phyloP scores from a whole-genome alignment of 2,329 filamentous ascomycete species.

The Monosporascus sp. region DNA sequence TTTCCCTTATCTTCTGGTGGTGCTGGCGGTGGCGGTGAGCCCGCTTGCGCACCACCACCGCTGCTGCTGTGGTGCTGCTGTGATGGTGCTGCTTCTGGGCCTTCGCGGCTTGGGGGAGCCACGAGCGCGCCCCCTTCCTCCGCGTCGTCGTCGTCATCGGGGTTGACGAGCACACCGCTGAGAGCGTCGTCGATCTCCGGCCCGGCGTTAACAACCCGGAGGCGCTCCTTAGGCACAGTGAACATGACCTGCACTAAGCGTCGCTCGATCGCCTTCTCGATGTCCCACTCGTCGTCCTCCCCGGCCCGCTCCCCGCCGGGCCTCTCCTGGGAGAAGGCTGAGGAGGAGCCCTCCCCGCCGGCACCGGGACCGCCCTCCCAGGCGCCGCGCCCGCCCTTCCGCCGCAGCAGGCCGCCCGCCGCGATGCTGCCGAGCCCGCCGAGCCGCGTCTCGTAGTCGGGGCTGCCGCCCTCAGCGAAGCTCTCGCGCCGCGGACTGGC shows the following conservation, averaged over 20 bases:
- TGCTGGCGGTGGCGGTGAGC: not conserved
- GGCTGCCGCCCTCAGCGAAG: slow-evolving; percentile 27
- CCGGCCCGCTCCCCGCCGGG: slow-evolving; percentile 13
- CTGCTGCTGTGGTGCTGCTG: no score
- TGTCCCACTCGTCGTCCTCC: slow-evolving; percentile 67
- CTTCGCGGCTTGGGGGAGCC: not conserved
- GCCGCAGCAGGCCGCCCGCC: slow-evolving; percentile 39
- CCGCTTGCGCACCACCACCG: not conserved
- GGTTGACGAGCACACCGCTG: slow-evolving; percentile 38
- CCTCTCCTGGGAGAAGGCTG: slow-evolving; percentile 13
- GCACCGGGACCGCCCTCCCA: slow-evolving; percentile 38
- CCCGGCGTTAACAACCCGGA: slow-evolving; percentile 86
- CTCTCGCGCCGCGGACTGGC: slow-evolving; percentile 27
- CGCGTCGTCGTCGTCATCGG: slow-evolving; percentile 12
- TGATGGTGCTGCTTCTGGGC: not conserved
- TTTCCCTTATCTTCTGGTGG: slow-evolving; percentile 7
- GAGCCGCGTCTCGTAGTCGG: slow-evolving; percentile 40
- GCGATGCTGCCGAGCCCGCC: slow-evolving; percentile 41
- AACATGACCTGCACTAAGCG: slow-evolving; percentile 82
- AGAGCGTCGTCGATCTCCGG: slow-evolving; percentile 39
- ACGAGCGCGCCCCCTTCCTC: not conserved
- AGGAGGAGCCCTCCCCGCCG: slow-evolving; percentile 24
- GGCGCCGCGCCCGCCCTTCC: slow-evolving; percentile 51
- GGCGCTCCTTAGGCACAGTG: slow-evolving; percentile 79
- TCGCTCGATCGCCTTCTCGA: slow-evolving; percentile 67